Evolutionary conservation across 495 filamentous ascomycete species (phyloP).

Genomic region (Bathelium albidoporum): DNA sequence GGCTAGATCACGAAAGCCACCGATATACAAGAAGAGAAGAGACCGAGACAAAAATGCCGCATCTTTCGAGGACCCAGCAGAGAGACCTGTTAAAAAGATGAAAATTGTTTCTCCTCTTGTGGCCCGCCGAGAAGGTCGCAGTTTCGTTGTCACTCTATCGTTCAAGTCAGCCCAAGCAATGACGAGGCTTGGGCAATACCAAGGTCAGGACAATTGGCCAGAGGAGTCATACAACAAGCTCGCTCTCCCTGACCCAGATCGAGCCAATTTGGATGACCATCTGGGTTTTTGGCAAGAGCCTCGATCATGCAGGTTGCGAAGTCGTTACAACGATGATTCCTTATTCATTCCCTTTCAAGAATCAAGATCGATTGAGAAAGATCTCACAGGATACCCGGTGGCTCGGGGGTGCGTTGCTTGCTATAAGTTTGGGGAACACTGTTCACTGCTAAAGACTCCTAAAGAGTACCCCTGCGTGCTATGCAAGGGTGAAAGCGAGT

Average conservation of each 20-base stretch:
- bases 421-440: conserved; percentile 12
- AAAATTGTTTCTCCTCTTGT: neutral
- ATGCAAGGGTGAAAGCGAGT: conserved; percentile 20
- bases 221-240: neutral
- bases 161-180: conserved; percentile 1
- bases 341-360: neutral
- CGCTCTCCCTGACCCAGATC: neutral
- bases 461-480: conserved; percentile 17
- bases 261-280: neutral
- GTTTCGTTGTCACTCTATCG: neutral
- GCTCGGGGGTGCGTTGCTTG: conserved; percentile 22
- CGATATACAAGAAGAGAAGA: conserved; percentile 8
- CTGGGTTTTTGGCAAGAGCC: neutral
- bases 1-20: neutral
- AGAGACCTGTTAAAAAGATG: neutral
- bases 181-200: neutral
- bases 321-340: neutral
- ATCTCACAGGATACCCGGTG: conserved; percentile 17
- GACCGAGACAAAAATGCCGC: neutral
- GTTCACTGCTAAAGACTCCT: conserved; percentile 21
- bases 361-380: neutral
- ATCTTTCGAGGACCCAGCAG: neutral
- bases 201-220: conserved; percentile 9
- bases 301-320: neutral
- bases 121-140: neutral